Evolutionary conservation across 2,329 filamentous ascomycete genomes (phyloP), one percentile per base, ranked within the genome.

Genomic region (Diaporthe citri): DNA sequence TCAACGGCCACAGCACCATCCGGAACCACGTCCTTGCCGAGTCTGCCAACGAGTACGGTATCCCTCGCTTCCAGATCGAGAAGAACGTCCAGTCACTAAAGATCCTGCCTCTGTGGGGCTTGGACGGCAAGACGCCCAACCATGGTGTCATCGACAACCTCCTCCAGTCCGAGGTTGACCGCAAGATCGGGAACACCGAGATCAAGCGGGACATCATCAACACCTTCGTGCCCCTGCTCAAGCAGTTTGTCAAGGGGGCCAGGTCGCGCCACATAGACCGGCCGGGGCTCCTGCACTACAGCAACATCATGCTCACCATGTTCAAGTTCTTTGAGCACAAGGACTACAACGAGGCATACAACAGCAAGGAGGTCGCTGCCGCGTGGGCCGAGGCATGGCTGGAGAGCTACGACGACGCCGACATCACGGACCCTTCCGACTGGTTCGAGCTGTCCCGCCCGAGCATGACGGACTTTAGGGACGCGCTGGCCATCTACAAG

Each of bases 1-100:
- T 90, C 79, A 88, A 90, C 77, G 87, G 86, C 20, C 85, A 89
- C 76, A 83, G 83, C 57, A 88, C 87, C 0, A 88, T 90, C 77
- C 86, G 87, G 73, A 89, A 88, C 82, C 88, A 90, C 77, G 88
- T 89, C 77, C 82, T 90, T 57, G 87, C 87, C 66, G 88, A 90
- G 80, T 87, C 87, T 8, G 88, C 88, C 12, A 89, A 89, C 77
- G 88, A 90, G 75, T 90, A 86, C 76, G 88, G 88, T 41, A 84
- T 89, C 28, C 88, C 88, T 8, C 86, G 88, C 25, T 88, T 89
- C 80, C 88, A 90, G 79, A 87, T 88, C 0, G 88, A 90, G 80
- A 85, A 85, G 77, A 90, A 89, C 74, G 85, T 90, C 13, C 87
- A 89, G 78, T 89, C 88, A 0, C 80, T 90, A 74, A 89, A 89